Evolutionary conservation across 2,329 filamentous ascomycete genomes (phyloP).

Genomic region (Sodiomyces alkalinus): DNA sequence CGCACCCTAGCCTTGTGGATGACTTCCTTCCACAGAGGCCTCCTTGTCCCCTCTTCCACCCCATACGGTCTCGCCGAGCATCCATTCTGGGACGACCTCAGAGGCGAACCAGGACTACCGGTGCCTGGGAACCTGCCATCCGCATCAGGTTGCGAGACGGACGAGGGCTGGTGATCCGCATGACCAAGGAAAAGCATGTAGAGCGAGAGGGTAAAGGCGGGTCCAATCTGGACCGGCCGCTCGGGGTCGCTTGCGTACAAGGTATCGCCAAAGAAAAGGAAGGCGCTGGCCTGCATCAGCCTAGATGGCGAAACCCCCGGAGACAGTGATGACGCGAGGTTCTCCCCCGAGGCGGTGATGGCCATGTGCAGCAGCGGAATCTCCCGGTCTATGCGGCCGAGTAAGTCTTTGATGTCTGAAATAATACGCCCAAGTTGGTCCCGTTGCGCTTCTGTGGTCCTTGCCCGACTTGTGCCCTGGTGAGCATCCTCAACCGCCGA

Average conservation of each 20-base stretch:
- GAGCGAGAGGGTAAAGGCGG: conserved; percentile 70
- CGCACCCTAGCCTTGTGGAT: conserved; percentile 84
- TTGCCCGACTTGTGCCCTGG: conserved; percentile 22
- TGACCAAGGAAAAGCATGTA: conserved; percentile 94
- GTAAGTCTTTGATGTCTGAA: conserved; percentile 56
- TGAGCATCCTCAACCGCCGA: conserved; percentile 40
- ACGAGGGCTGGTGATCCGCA: conserved; percentile 15
- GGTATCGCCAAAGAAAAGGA: conserved; percentile 74
- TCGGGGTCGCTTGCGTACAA: conserved; percentile 56
- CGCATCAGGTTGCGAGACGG: conserved; percentile 13
- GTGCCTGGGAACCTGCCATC: neutral
- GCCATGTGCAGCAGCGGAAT: conserved; percentile 86
- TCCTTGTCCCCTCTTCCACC: conserved; percentile 38
- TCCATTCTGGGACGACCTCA: too few species aligned
- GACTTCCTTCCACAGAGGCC: conserved; percentile 85
- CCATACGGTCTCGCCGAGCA: conserved; percentile 25
- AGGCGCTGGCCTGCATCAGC: conserved; percentile 80
- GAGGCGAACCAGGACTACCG: too few species aligned
- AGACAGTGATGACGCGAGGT: conserved; percentile 63
- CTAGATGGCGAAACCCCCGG: conserved; percentile 79
- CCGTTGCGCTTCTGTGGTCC: conserved; percentile 40
- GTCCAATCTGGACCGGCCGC: conserved; percentile 65
- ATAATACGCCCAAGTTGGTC: conserved; percentile 56
- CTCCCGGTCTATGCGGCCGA: conserved; percentile 73
- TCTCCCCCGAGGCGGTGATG: conserved; percentile 86